Evolutionary conservation across 306 rosid species (phyloP).

Genomic region (Malus orientalis): DNA sequence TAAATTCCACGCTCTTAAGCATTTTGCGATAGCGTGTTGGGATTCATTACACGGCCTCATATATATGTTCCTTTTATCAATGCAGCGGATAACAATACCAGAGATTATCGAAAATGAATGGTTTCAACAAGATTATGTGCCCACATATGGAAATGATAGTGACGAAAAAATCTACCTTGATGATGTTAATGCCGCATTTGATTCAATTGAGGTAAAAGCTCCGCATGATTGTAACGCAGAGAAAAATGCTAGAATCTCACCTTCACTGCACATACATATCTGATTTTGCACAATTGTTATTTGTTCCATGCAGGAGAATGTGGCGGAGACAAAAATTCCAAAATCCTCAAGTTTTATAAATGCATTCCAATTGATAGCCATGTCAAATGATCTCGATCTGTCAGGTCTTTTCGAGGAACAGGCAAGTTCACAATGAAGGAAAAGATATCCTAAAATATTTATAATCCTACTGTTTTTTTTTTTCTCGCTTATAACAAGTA

Average conservation of each 20-base stretch:
- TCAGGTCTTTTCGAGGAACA: slow-evolving; percentile 76
- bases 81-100: slow-evolving; percentile 51
- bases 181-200: slow-evolving; percentile 43
- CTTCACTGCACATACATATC: neutral
- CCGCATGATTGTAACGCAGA: neutral
- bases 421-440: slow-evolving; percentile 32
- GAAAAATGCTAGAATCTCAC: neutral
- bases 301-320: slow-evolving; percentile 35
- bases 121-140: slow-evolving; percentile 62
- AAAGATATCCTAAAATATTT: neutral
- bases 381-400: slow-evolving; percentile 77
- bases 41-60: neutral
- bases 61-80: neutral
- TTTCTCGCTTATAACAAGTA: neutral
- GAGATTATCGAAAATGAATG: slow-evolving; percentile 57
- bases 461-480: neutral
- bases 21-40: neutral
- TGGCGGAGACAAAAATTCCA: slow-evolving; percentile 23
- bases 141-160: slow-evolving; percentile 30
- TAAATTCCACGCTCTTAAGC: neutral
- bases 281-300: neutral
- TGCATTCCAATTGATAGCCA: slow-evolving; percentile 77
- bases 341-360: slow-evolving; percentile 72
- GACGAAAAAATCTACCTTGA: slow-evolving; percentile 32
- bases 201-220: slow-evolving; percentile 45